Percentiles rank a stretch among this genome's conserved stretches.
Evolutionary conservation across 163 green algal genomes (phyloP).

Genomic region (Smithsoniella earleae): DNA sequence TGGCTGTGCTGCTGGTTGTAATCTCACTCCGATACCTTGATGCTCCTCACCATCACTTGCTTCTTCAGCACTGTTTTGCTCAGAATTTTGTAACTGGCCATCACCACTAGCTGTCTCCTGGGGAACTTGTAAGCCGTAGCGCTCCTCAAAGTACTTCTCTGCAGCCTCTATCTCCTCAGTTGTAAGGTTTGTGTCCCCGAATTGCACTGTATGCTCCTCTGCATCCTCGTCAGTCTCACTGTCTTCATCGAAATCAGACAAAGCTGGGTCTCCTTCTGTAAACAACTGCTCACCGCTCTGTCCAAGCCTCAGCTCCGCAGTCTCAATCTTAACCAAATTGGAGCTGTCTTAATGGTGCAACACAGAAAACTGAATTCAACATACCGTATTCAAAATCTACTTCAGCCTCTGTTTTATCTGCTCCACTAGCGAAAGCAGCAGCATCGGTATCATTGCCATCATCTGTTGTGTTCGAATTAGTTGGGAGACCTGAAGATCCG

Average conservation of each 20-base stretch:
- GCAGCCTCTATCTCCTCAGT: conserved; percentile 63
- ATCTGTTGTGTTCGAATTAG: no score
- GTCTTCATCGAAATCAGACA: no score
- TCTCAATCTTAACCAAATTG: no score
- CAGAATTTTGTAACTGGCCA: not conserved
- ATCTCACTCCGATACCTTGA: not conserved
- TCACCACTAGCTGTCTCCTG: no score
- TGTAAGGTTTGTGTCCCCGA: conserved; percentile 60
- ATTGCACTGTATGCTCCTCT: conserved; percentile 46
- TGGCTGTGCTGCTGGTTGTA: not conserved
- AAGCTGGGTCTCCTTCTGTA: no score
- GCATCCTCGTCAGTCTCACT: conserved; percentile 61
- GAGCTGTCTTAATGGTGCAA: no score
- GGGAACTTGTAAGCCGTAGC: conserved; percentile 31
- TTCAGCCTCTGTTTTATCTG: not conserved
- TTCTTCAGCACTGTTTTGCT: conserved; percentile 29
- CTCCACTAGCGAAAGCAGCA: no score
- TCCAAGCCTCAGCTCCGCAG: no score
- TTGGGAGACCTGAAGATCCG: not conserved
- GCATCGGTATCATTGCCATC: not conserved
- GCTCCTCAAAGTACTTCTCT: conserved; percentile 51
- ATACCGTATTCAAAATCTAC: not conserved
- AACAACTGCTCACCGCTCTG: no score
- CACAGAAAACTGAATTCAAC: no score
- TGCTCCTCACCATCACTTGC: not conserved